Conservation (phyloP, 2,329 filamentous ascomycete species). For the Didymella exigua region DNA sequence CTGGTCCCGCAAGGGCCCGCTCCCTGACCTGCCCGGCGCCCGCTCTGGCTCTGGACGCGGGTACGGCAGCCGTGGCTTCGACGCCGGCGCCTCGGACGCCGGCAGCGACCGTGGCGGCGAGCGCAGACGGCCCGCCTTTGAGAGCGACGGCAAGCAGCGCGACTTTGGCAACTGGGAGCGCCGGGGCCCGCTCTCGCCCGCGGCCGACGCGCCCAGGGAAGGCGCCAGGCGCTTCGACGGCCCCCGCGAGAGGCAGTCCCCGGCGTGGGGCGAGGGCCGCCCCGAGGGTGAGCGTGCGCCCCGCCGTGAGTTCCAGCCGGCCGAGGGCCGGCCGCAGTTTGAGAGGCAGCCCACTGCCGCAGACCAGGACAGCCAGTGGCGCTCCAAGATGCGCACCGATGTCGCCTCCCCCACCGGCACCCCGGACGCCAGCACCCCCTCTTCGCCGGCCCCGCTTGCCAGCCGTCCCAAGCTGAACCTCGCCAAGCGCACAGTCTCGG, state of each 20-base stretch:
- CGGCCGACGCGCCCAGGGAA: conserved; percentile 57
- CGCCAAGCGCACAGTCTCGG: conserved; percentile 87
- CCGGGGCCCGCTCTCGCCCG: conserved; percentile 84
- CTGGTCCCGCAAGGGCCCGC: conserved; percentile 92
- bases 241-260: conserved; percentile 58
- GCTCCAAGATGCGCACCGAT: conserved; percentile 88
- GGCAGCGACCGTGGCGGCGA: conserved; percentile 70
- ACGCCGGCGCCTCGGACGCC: conserved; percentile 55
- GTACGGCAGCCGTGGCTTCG: conserved; percentile 54
- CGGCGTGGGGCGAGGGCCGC: conserved; percentile 74
- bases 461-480: conserved; percentile 84
- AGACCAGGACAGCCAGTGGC: conserved; percentile 93
- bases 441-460: conserved; percentile 72
- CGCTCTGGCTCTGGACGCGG: conserved; percentile 60
- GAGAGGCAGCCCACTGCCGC: conserved; percentile 83
- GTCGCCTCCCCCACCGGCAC: conserved; percentile 69
- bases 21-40: conserved; percentile 71
- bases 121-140: conserved; percentile 69
- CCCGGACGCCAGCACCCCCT: conserved; percentile 75
- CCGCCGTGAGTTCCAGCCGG: conserved; percentile 68
- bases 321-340: conserved; percentile 62
- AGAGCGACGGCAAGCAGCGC: conserved; percentile 75
- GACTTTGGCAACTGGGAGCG: conserved; percentile 94
- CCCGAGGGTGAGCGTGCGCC: conserved; percentile 79
- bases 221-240: conserved; percentile 62